These are phyloP conservation scores for Sindora glabra DNA, from an alignment of 306 rosid genomes.

Conservation along the genomic window DNA sequence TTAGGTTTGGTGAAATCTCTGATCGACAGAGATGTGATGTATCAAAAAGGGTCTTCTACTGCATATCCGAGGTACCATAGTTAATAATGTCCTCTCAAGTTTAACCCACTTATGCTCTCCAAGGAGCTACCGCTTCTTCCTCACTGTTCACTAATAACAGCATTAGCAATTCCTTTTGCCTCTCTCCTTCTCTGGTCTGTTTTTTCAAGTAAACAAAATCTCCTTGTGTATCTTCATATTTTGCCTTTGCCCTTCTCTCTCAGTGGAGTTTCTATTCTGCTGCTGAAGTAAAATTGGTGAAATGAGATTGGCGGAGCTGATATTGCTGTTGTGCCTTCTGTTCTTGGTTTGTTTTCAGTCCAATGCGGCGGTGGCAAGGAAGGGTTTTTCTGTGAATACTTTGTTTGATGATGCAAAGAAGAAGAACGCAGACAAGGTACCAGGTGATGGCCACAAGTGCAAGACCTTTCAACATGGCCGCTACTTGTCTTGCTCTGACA, in stretches of 20 bases:
- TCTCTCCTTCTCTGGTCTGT: constrained; percentile 11
- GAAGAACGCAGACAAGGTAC: constrained; percentile 16
- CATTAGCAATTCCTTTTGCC: constrained; percentile 46
- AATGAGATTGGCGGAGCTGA: constrained; percentile 32
- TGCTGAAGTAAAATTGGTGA: not conserved
- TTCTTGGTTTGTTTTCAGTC: constrained; percentile 32
- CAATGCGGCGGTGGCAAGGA: constrained; percentile 41
- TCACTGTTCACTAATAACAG: not conserved
- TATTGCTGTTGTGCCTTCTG: constrained; percentile 35
- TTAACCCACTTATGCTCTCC: constrained; percentile 5
- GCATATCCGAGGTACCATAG: constrained; percentile 58
- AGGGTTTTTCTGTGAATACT: constrained; percentile 5
- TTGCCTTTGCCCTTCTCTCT: not conserved
- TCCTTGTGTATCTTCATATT: not conserved
- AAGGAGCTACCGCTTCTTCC: not conserved
- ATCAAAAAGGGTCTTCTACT: constrained; percentile 42
- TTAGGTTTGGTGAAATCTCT: constrained; percentile 67
- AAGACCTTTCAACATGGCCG: constrained; percentile 16
- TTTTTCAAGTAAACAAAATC: constrained; percentile 20
- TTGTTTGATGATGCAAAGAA: constrained; percentile 18
- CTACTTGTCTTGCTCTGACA: constrained; percentile 23
- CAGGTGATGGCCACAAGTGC: constrained; percentile 32
- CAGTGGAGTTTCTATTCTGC: not conserved
- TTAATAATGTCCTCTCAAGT: constrained; percentile 47
- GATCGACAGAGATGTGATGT: constrained; percentile 54